Evolutionary conservation across 2,329 filamentous ascomycete species (phyloP).

Genomic region (Grosmannia penicillata): DNA sequence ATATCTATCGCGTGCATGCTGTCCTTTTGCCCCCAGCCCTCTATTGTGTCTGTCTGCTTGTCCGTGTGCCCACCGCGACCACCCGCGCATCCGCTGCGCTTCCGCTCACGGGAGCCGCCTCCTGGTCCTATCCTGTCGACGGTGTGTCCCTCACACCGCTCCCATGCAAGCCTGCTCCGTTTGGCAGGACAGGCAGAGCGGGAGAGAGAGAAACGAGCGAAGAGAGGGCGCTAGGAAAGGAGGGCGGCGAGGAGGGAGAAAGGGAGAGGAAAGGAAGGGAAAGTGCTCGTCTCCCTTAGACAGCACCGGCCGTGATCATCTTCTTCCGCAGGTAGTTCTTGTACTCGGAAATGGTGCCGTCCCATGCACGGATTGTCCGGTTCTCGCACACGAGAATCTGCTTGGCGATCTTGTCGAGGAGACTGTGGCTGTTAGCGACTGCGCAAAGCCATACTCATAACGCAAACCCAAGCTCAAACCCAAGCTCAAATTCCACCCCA

Average conservation of each 20-base stretch:
- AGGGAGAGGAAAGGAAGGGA: neutral
- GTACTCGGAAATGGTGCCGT: slow-evolving; percentile 82
- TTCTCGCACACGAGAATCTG: slow-evolving; percentile 99
- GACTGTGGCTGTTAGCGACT: slow-evolving; percentile 30
- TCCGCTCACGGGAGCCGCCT: too few relatives aligned
- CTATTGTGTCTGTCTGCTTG: too few relatives aligned
- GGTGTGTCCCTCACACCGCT: too few relatives aligned
- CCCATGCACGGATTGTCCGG: slow-evolving; percentile 83
- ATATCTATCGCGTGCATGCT: too few relatives aligned
- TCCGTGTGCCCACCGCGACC: too few relatives aligned
- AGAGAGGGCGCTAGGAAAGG: neutral
- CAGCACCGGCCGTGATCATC: slow-evolving; percentile 81
- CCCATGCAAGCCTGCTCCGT: too few relatives aligned
- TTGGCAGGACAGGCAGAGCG: too few relatives aligned
- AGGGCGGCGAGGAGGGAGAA: neutral
- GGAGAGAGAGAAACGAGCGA: neutral
- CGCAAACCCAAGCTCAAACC: neutral
- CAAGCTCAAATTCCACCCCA: too few relatives aligned
- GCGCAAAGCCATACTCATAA: neutral
- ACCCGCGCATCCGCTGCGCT: too few relatives aligned
- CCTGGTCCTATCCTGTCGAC: too few relatives aligned
- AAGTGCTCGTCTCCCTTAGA: slow-evolving; percentile 35
- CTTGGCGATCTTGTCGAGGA: slow-evolving; percentile 99
- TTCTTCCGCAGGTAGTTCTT: slow-evolving; percentile 99
- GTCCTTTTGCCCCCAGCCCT: too few relatives aligned